These are phyloP conservation scores for Annulohypoxylon maeteangense DNA, from an alignment of 495 filamentous ascomycete genomes.

Conservation along the genomic window DNA sequence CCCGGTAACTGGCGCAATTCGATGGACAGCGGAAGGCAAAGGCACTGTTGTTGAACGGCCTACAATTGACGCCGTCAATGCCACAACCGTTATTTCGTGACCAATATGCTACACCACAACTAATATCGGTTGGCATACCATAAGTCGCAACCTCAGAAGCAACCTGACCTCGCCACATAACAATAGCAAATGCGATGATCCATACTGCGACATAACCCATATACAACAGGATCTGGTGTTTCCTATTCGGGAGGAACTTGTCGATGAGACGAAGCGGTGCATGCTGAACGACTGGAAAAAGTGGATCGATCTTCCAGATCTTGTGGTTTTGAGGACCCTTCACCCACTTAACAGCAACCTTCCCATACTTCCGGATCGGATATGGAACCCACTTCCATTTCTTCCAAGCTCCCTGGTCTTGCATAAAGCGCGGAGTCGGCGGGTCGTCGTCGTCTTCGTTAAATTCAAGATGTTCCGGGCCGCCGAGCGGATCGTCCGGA, in stretches of 20 bases:
- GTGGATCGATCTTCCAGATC: slow-evolving; percentile 71
- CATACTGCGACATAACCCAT: slow-evolving; percentile 72
- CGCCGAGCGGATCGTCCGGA: slow-evolving; percentile 39
- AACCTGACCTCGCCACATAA: slow-evolving; percentile 71
- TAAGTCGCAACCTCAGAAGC: slow-evolving; percentile 75
- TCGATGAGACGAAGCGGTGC: slow-evolving; percentile 72
- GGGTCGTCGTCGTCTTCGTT: slow-evolving; percentile 42
- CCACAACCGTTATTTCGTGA: slow-evolving; percentile 77
- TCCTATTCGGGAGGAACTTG: slow-evolving; percentile 69
- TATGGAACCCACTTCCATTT: slow-evolving; percentile 61
- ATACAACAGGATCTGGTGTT: slow-evolving; percentile 68
- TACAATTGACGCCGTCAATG: slow-evolving; percentile 79
- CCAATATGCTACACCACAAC: slow-evolving; percentile 76
- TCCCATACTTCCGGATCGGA: slow-evolving; percentile 53
- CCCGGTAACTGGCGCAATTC: slow-evolving; percentile 71
- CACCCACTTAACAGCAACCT: slow-evolving; percentile 69
- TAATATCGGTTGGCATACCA: slow-evolving; percentile 71
- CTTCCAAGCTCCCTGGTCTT: slow-evolving; percentile 49
- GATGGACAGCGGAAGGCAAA: slow-evolving; percentile 84
- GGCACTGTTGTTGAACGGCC: slow-evolving; percentile 77
- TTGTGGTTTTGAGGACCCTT: slow-evolving; percentile 74
- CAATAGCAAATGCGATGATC: slow-evolving; percentile 75
- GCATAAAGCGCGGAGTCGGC: slow-evolving; percentile 54
- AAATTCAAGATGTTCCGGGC: slow-evolving; percentile 36
- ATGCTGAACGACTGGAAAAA: slow-evolving; percentile 76